phyloP scores from a whole-genome alignment of 768 basidiomycete genomes.

The Glaciozyma martinii region DNA sequence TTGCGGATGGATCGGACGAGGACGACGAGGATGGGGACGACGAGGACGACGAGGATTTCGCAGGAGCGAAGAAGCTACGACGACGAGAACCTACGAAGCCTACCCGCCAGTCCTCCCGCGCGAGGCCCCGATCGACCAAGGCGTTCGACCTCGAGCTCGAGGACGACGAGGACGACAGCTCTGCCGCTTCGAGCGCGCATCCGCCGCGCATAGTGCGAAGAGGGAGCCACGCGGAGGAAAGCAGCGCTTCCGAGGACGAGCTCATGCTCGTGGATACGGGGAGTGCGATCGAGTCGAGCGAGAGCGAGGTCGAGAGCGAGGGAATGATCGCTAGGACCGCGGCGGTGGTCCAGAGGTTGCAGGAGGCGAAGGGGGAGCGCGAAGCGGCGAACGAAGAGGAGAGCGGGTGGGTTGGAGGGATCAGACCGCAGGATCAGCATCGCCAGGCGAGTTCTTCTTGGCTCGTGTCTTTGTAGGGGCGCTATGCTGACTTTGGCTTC shows the following conservation, averaged over 20 bases:
- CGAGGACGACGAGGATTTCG: not conserved
- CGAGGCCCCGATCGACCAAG: not conserved
- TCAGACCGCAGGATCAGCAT: constrained; percentile 14
- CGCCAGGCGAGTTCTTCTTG: not conserved
- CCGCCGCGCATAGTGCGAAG: not conserved
- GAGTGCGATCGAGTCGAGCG: not conserved
- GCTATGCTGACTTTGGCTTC: not conserved
- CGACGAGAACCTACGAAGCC: not conserved
- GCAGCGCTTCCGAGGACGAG: not conserved
- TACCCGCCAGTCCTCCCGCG: not conserved
- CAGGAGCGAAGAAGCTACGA: not conserved
- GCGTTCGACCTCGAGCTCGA: not conserved
- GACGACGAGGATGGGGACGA: constrained; percentile 7
- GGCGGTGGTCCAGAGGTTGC: not conserved
- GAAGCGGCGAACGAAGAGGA: not conserved
- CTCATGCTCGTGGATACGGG: not conserved
- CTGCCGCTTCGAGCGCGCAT: too few species aligned
- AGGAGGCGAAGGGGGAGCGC: not conserved
- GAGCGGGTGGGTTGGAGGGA: not conserved
- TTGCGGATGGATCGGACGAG: not conserved
- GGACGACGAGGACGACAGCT: not conserved
- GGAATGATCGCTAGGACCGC: not conserved
- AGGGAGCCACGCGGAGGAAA: not conserved
- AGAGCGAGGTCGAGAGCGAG: constrained; percentile 4
- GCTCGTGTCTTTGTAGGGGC: not conserved